Evolutionary conservation across 345 rosid genomes (phyloP).

Genomic region (Aethionema arabicum): DNA sequence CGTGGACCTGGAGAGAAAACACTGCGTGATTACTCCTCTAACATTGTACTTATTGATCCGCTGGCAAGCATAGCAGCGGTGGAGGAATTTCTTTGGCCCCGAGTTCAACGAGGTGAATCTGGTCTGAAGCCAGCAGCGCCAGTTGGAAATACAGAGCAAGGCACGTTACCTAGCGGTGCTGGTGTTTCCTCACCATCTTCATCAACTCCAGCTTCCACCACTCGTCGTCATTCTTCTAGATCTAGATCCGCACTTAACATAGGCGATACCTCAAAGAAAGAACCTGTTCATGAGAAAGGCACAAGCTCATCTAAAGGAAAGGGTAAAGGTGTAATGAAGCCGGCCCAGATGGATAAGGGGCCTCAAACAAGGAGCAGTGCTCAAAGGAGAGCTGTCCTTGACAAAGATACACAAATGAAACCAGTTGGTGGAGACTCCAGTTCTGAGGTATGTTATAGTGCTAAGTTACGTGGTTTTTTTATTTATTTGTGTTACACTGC

Average conservation of each 20-base stretch:
- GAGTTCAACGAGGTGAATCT: conserved; percentile 87
- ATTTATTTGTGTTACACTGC: conserved; percentile 17
- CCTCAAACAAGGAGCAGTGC: conserved; percentile 94
- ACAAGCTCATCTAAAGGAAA: conserved; percentile 85
- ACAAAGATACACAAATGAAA: conserved; percentile 76
- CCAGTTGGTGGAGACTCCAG: conserved; percentile 70
- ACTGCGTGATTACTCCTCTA: conserved; percentile 96
- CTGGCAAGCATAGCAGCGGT: conserved; percentile 94
- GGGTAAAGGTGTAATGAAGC: conserved; percentile 95
- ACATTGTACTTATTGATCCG: conserved; percentile 91
- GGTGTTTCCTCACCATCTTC: conserved; percentile 78
- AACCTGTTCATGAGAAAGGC: conserved; percentile 62
- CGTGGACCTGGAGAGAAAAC: conserved; percentile 90
- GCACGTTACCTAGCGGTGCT: conserved; percentile 56
- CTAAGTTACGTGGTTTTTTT: conserved; percentile 19
- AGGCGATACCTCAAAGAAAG: conserved; percentile 69
- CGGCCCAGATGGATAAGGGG: conserved; percentile 75
- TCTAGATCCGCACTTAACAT: conserved; percentile 80
- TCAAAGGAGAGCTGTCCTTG: conserved; percentile 81
- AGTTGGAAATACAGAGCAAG: conserved; percentile 66
- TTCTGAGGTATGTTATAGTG: conserved; percentile 72
- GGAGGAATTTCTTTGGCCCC: conserved; percentile 98
- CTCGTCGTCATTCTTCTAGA: conserved; percentile 81
- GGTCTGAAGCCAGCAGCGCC: conserved; percentile 68
- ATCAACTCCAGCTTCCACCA: conserved; percentile 63